Evolutionary conservation across 306 rosid species (phyloP), one percentile per base, ranked within the genome.

Genomic region (Notholithocarpus densiflorus): DNA sequence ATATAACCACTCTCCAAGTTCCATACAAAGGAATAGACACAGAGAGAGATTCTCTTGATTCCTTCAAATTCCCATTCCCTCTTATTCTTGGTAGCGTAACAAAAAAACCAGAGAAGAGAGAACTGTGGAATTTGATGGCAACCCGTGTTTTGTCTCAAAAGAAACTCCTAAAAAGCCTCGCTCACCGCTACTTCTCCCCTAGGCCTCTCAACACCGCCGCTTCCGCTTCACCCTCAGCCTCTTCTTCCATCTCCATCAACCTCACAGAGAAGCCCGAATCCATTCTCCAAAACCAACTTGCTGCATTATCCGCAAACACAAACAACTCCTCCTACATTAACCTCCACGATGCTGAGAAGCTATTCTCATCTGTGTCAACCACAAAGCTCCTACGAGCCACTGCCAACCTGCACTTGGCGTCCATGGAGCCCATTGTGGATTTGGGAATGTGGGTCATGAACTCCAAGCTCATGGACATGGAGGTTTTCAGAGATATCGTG

Each of bases 391-490:
- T 92, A 55, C 86, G 89, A 20, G 79, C 98, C 71, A 24, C 91
- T 5, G 89, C 97, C 2, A 86, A 76, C 65, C 98, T 95, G 68
- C 97, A 91, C 6, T 86, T 83, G 53, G 90, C 94, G 19, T 94
- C 93, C 0, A 0, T 90, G 1, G 96, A 84, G 56, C 92, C 99
- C 1, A 20, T 89, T 83, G 99, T 93, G 8, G 99, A 95, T 78
- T 8, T 93, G 0, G 98, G 98, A 56, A 86, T 82, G 74, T 88
- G 99, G 93, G 11, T 92, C n/a, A 79, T 91, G 99, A 71, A 53
- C 13, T 95, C 99, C 2, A 85, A 81, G 72, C 80, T 95, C 51
- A 76, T 93, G 97, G 79, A 89, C 5, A 57, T 80, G 0, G 83
- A 74, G 1, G 40, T 29, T 26, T 4, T 84, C 45, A 66, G 61